phyloP scores from a whole-genome alignment of 805 yeast genomes.

The Debaryomyces hansenii region DNA sequence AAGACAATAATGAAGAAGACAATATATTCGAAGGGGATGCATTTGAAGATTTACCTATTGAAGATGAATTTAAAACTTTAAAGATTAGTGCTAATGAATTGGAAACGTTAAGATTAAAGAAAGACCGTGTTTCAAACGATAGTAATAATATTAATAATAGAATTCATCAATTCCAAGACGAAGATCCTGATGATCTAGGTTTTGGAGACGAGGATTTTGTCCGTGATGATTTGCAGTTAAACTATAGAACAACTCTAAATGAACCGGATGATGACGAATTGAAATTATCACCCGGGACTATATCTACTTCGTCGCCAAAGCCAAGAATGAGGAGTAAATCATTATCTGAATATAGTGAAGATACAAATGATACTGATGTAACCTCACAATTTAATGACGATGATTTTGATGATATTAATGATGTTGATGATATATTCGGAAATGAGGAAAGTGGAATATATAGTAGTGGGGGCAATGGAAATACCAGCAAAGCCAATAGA shows the following conservation, averaged over 20 bases:
- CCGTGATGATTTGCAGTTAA: not conserved
- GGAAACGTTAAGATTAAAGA: slow-evolving; percentile 4
- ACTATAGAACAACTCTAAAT: slow-evolving; percentile 2
- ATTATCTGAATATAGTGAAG: slow-evolving; percentile 39
- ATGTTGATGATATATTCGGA: slow-evolving; percentile 38
- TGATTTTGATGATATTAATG: slow-evolving; percentile 37
- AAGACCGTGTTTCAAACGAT: too few species aligned
- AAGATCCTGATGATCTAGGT: not conserved
- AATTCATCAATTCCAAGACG: not conserved
- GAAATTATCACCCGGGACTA: slow-evolving; percentile 18
- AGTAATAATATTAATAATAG: not conserved
- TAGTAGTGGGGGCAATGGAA: slow-evolving; percentile 15
- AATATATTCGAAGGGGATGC: slow-evolving; percentile 23
- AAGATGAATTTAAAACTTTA: slow-evolving; percentile 27
- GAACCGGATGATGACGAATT: slow-evolving; percentile 4
- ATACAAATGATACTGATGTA: slow-evolving; percentile 31
- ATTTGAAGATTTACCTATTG: slow-evolving; percentile 13
- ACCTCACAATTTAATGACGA: slow-evolving; percentile 40
- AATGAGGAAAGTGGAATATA: slow-evolving; percentile 37
- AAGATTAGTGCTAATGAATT: slow-evolving; percentile 9
- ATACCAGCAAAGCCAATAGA: slow-evolving; percentile 21
- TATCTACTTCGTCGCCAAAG: slow-evolving; percentile 26
- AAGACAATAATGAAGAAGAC: slow-evolving; percentile 12
- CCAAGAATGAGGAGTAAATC: slow-evolving; percentile 19
- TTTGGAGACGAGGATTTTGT: slow-evolving; percentile 3